Evolutionary conservation across 495 filamentous ascomycete genomes (phyloP).

Genomic region (Lophiostoma macrostomum): DNA sequence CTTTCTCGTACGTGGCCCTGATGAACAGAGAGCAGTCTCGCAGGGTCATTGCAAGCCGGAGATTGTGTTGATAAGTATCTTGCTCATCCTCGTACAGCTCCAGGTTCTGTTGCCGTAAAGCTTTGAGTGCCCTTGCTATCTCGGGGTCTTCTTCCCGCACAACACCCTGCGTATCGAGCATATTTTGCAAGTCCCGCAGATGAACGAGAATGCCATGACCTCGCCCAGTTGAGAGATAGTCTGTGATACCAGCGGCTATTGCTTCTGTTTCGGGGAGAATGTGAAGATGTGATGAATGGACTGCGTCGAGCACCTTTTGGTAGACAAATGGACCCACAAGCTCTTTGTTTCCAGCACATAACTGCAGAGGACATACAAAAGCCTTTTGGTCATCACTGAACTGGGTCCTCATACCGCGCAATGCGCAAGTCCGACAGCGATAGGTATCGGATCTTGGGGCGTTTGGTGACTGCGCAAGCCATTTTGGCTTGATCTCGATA

Average conservation of each 20-base stretch:
- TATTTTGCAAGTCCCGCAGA: constrained; percentile 50
- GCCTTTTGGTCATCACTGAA: constrained; percentile 10
- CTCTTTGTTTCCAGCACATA: constrained; percentile 45
- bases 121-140: too few species aligned
- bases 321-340: constrained; percentile 34
- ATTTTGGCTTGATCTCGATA: constrained; percentile 92
- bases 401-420: constrained; percentile 57
- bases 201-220: constrained; percentile 34
- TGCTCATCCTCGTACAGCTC: constrained; percentile 33
- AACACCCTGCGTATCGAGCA: constrained; percentile 51
- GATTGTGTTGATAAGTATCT: not conserved
- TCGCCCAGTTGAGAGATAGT: constrained; percentile 16
- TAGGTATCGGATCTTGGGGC: constrained; percentile 62
- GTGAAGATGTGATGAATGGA: not conserved
- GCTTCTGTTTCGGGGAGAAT: not conserved
- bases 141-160: too few species aligned
- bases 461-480: constrained; percentile 78
- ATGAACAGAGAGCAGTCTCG: constrained; percentile 85
- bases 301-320: not conserved
- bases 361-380: constrained; percentile 55
- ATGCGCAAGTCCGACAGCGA: constrained; percentile 84
- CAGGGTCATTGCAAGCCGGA: constrained; percentile 73
- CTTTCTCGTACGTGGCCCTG: constrained; percentile 44
- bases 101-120: too few species aligned
- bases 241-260: constrained; percentile 1